Evolutionary conservation across 768 basidiomycete species (phyloP).

Genomic region (Chalciporus chontae): DNA sequence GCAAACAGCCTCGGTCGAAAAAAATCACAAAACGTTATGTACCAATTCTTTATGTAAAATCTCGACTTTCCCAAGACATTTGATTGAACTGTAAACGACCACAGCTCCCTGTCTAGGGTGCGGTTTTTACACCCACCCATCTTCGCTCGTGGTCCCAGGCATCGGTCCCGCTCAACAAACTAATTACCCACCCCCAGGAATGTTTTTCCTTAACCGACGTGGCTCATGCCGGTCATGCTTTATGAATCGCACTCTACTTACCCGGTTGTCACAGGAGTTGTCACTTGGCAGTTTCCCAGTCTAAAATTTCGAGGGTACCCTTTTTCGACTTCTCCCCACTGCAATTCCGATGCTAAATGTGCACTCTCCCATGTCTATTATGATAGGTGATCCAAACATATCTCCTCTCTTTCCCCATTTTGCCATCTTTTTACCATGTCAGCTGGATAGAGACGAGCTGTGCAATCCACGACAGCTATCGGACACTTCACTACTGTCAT

Average conservation of each 20-base stretch:
- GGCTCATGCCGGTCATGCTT: no score
- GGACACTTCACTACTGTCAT: no score
- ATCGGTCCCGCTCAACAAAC: not conserved
- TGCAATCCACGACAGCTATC: not conserved
- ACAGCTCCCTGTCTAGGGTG: not conserved
- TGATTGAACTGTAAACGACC: slow-evolving; percentile 2
- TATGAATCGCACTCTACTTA: no score
- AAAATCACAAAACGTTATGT: slow-evolving; percentile 17
- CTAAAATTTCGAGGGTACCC: not conserved
- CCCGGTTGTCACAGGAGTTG: not conserved
- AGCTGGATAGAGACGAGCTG: slow-evolving; percentile 7
- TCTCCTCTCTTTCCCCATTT: slow-evolving; percentile 16
- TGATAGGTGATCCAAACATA: not conserved
- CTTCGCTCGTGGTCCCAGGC: no score
- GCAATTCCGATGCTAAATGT: not conserved
- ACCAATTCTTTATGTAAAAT: slow-evolving; percentile 29
- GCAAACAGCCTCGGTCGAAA: slow-evolving; percentile 1
- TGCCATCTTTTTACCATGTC: not conserved
- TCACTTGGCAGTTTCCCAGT: not conserved
- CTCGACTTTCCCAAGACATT: slow-evolving; percentile 18
- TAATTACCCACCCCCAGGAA: not conserved
- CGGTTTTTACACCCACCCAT: no score
- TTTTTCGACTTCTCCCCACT: not conserved
- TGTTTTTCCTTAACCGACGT: no score
- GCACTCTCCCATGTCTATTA: not conserved